Evolutionary conservation across 169 alveolate genomes (phyloP).

Genomic region (Plasmodium gaboni): DNA sequence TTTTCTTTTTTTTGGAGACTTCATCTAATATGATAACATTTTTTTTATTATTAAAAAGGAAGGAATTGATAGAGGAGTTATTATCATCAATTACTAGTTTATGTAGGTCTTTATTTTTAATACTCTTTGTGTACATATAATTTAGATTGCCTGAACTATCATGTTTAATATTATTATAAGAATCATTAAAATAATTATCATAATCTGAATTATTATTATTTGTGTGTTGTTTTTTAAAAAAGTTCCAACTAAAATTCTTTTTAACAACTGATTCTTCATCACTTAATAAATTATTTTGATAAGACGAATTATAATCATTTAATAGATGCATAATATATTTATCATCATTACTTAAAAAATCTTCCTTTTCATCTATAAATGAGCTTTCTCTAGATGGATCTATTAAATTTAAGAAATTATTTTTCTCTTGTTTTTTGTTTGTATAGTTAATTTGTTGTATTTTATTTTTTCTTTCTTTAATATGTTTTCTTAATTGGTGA

Average conservation of each 20-base stretch:
- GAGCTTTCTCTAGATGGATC: constrained; percentile 39
- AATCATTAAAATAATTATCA: neutral
- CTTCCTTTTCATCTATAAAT: constrained; percentile 39
- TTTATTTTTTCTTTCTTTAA: neutral
- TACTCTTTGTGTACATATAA: constrained; percentile 14
- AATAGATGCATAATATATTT: constrained; percentile 48
- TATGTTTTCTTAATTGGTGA: neutral
- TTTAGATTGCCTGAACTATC: neutral
- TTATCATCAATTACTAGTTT: constrained; percentile 29
- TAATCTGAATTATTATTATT: constrained; percentile 4
- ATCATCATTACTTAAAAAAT: constrained; percentile 13
- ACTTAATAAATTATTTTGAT: constrained; percentile 21
- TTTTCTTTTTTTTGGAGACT: neutral
- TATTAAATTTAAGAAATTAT: constrained; percentile 11
- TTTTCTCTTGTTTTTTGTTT: constrained; percentile 15
- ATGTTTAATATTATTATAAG: neutral
- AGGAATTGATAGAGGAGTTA: neutral
- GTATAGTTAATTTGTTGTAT: neutral
- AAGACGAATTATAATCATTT: constrained; percentile 48
- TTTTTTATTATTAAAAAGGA: constrained; percentile 9
- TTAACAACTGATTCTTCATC: constrained; percentile 18
- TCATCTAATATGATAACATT: constrained; percentile 3
- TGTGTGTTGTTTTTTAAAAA: neutral
- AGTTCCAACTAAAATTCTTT: constrained; percentile 10
- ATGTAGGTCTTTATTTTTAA: constrained; percentile 22